Evolutionary conservation across 257 asterid genomes (phyloP).

Genomic region (Eustoma russellianum): DNA sequence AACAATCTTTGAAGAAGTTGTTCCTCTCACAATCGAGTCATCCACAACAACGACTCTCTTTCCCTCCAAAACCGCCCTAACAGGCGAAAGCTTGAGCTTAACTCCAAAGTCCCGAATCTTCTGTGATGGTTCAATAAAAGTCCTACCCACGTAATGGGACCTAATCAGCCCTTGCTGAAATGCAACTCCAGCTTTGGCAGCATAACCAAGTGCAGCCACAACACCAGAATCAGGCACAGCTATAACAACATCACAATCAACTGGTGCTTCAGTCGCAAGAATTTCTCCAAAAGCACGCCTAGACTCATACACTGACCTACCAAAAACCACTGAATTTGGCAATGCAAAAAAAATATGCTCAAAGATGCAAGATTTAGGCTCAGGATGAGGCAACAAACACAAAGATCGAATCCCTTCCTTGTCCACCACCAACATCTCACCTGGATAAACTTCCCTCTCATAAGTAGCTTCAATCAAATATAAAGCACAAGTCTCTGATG

Average conservation of each 20-base stretch:
- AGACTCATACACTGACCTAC: conserved; percentile 73
- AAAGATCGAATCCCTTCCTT: conserved; percentile 37
- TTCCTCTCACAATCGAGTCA: conserved; percentile 90
- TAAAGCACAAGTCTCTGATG: conserved; percentile 43
- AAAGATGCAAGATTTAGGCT: conserved; percentile 67
- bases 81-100: conserved; percentile 76
- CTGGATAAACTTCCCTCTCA: conserved; percentile 43
- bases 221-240: conserved; percentile 96
- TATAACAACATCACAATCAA: conserved; percentile 87
- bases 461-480: conserved; percentile 67
- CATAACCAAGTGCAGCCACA: conserved; percentile 87
- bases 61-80: conserved; percentile 80
- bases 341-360: conserved; percentile 80
- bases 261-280: conserved; percentile 62
- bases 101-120: conserved; percentile 91
- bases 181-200: conserved; percentile 80
- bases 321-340: conserved; percentile 71
- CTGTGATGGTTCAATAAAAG: conserved; percentile 94
- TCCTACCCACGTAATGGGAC: conserved; percentile 87
- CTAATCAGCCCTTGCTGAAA: conserved; percentile 85
- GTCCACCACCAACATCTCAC: conserved; percentile 41
- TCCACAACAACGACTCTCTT: conserved; percentile 97
- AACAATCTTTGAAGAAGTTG: conserved; percentile 84
- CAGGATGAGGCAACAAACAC: conserved; percentile 56
- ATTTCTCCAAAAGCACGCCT: conserved; percentile 64